Evolutionary conservation across 139 green algal species (phyloP).

Genomic region (Coccomyxa sp.): DNA sequence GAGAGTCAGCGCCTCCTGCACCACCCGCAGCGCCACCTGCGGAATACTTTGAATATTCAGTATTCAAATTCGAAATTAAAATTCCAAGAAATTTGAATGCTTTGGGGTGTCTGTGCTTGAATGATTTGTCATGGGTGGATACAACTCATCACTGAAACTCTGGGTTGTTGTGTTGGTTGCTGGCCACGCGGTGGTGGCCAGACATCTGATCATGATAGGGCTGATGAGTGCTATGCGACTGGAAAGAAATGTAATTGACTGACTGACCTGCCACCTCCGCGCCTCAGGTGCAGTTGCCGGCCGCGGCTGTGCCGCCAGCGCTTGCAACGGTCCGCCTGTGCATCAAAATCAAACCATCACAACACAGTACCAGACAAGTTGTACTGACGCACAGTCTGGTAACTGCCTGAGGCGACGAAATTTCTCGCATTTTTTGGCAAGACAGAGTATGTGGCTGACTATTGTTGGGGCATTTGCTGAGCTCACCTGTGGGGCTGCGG

Average conservation of each 20-base stretch:
- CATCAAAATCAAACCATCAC: too few relatives aligned
- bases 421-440: too few relatives aligned
- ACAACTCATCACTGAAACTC: not conserved
- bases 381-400: too few relatives aligned
- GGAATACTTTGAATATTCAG: not conserved
- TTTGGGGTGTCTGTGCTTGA: not conserved
- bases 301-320: too few relatives aligned
- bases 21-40: not conserved
- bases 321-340: too few relatives aligned
- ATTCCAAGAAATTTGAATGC: not conserved
- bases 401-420: too few relatives aligned
- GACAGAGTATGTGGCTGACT: too few relatives aligned
- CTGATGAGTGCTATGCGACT: not conserved
- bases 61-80: too few relatives aligned
- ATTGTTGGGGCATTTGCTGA: too few relatives aligned
- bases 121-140: not conserved
- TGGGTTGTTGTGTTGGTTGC: not conserved
- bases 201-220: not conserved
- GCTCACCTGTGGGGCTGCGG: not conserved
- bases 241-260: too few relatives aligned
- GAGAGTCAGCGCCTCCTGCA: constrained; percentile 1
- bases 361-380: not conserved
- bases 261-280: too few relatives aligned
- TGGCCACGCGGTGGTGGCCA: not conserved
- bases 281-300: too few relatives aligned